Conservation (phyloP, 805 yeast species). For the Lipomyces sp. region DNA sequence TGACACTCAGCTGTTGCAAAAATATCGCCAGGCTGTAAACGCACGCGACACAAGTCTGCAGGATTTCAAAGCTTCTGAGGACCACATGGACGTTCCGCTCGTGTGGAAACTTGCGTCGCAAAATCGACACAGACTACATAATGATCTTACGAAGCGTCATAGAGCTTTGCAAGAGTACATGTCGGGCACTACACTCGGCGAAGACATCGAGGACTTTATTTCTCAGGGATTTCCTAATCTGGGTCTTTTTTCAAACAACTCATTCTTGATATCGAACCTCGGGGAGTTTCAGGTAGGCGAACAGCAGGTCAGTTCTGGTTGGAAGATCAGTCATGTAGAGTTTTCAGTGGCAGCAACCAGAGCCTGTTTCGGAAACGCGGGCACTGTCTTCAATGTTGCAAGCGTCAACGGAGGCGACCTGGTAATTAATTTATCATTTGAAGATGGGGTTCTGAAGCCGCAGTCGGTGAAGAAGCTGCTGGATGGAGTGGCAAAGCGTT, state of each 20-base stretch:
- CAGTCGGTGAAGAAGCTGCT: slow-evolving; percentile 4
- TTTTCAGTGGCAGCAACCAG: slow-evolving; percentile 4
- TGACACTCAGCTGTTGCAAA: neutral
- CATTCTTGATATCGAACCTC: slow-evolving; percentile 1
- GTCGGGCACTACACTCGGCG: neutral
- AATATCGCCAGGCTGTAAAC: slow-evolving; percentile 1
- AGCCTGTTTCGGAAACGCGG: neutral
- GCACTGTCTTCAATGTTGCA: slow-evolving; percentile 6
- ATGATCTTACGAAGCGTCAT: neutral
- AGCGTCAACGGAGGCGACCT: neutral
- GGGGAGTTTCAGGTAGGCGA: neutral
- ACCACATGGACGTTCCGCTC: neutral
- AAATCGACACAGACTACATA: neutral
- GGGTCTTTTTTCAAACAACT: neutral
- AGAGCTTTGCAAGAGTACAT: slow-evolving; percentile 2
- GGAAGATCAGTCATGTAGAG: slow-evolving; percentile 2
- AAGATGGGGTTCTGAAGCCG: slow-evolving; percentile 6
- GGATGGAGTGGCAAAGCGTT: slow-evolving; percentile 2
- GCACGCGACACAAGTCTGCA: neutral
- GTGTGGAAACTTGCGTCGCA: neutral
- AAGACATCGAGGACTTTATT: neutral
- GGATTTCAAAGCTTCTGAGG: neutral
- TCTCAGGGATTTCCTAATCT: neutral
- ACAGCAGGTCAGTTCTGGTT: neutral
- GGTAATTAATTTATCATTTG: slow-evolving; percentile 4